Base-by-base conservation (phyloP, 78 protist species). In the Pelomyxa schiedti region DNA sequence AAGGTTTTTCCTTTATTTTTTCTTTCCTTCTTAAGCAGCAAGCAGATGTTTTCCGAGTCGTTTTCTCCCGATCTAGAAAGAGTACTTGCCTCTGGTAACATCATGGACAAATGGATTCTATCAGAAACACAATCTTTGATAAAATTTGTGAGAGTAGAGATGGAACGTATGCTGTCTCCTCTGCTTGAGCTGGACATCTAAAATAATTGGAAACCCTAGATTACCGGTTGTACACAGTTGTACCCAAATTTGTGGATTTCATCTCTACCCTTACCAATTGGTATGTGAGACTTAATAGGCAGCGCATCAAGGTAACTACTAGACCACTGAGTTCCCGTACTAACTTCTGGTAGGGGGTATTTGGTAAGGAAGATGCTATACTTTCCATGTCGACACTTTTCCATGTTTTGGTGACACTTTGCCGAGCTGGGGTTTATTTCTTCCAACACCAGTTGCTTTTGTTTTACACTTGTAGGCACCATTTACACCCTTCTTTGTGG, bases 181-280 rank as follows among this genome's bases (percentile, higher is more conserved):
- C n/a, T n/a, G n/a, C n/a, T n/a, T n/a, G n/a, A n/a, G n/a, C n/a
- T 4, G 80, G 72, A 39, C 2, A 4, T 5, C 6, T 64, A 4
- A 30, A 2, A 2, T 47, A 7, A 68, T n/a, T n/a, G n/a, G n/a
- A n/a, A n/a, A n/a, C n/a, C n/a, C n/a, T n/a, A n/a, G 88, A 80
- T 30, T 98, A 98, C 84, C 91, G 94, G 32, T 95, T 97, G 35
- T 95, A 95, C 95, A 93, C 99, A 6, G 99, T 96, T n/a, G 96
- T 96, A 9, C 99, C 95, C 58, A 74, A 65, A 69, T 78, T 95
- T 32, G 78, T 95, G 53, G 16, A 8, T 26, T 93, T 88, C 83
- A 74, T 98, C 73, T 88, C 88, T 38, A 69, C 86, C 63, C 91
- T 95, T 35, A 93, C 98, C 86, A 97, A 97, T 86, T 93, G 98